These are phyloP conservation scores for Huntiella moniliformis DNA, from an alignment of 2,329 filamentous ascomycete species.

Conservation along the genomic window DNA sequence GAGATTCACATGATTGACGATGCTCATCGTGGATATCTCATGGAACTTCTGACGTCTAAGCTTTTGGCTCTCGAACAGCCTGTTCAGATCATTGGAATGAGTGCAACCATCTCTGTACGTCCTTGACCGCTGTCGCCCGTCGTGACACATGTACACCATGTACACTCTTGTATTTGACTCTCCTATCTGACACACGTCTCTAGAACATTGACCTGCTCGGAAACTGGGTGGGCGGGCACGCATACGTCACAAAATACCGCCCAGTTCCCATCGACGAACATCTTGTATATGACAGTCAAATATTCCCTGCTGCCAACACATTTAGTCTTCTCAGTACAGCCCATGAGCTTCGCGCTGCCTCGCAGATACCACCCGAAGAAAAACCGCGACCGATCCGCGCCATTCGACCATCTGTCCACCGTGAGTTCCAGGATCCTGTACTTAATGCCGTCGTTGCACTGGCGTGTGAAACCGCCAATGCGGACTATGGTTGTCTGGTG, in stretches of 20 bases:
- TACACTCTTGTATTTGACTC: not conserved
- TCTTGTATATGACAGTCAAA: conserved; percentile 49
- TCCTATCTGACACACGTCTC: not conserved
- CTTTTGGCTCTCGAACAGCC: conserved; percentile 46
- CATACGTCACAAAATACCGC: conserved; percentile 53
- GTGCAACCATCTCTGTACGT: conserved; percentile 52
- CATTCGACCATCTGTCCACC: conserved; percentile 37
- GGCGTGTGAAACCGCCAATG: conserved; percentile 46
- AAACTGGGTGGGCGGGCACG: conserved; percentile 50
- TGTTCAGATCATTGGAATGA: conserved; percentile 62
- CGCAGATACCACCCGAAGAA: conserved; percentile 16
- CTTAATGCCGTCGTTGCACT: conserved; percentile 54
- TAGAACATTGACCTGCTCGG: conserved; percentile 54
- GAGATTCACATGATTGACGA: conserved; percentile 73
- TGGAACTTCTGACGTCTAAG: conserved; percentile 59
- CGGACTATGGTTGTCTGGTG: conserved; percentile 51
- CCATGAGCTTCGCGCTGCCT: conserved; percentile 26
- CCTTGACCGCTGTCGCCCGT: too few species aligned
- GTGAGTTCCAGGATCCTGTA: conserved; percentile 44
- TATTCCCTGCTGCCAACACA: conserved; percentile 42
- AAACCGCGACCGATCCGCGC: conserved; percentile 20
- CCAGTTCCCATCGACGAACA: conserved; percentile 62
- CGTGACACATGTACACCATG: too few species aligned
- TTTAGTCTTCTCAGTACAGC: conserved; percentile 38
- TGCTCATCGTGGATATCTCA: conserved; percentile 52